Conservation (phyloP, 176 grass and related monocot genomes). For the Aegilops bicornis region DNA sequence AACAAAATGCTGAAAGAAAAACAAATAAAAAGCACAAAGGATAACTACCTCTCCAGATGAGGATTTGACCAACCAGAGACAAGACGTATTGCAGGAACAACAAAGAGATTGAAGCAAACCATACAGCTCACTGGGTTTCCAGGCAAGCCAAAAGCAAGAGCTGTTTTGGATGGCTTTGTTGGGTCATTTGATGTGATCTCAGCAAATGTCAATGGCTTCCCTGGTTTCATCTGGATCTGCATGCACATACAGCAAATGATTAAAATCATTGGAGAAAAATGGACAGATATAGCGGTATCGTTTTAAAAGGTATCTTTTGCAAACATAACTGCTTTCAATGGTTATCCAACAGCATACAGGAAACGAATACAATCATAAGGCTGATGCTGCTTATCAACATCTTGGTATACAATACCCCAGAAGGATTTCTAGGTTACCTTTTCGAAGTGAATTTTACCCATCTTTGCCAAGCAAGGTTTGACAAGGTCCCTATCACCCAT, state of each 20-base stretch:
- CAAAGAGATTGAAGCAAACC: slow-evolving; percentile 94
- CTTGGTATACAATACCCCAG: background rate
- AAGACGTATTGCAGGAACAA: slow-evolving; percentile 71
- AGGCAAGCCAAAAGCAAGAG: slow-evolving; percentile 95
- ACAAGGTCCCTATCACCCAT: slow-evolving; percentile 98
- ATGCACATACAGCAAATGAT: background rate
- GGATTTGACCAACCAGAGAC: slow-evolving; percentile 81
- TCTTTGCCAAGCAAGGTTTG: slow-evolving; percentile 80
- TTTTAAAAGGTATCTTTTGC: background rate
- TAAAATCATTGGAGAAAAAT: slow-evolving; percentile 24
- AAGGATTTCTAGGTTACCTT: slow-evolving; percentile 54
- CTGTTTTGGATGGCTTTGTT: slow-evolving; percentile 46
- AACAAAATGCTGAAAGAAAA: slow-evolving; percentile 13
- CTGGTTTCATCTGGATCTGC: slow-evolving; percentile 87
- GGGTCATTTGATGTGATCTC: slow-evolving; percentile 49
- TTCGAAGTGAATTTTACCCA: slow-evolving; percentile 89
- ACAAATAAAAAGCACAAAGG: background rate
- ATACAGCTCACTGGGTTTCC: slow-evolving; percentile 96
- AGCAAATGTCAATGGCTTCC: slow-evolving; percentile 90
- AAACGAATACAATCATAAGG: background rate
- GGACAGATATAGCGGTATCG: background rate
- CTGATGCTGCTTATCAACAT: background rate
- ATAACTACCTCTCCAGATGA: slow-evolving; percentile 64
- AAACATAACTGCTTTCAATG: background rate
- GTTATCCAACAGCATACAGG: background rate